A percentile compares a stretch with the other conserved stretches of the same genome.
phyloP scores from a whole-genome alignment of 2,329 filamentous ascomycete species.

The Hypomyces rosellus region DNA sequence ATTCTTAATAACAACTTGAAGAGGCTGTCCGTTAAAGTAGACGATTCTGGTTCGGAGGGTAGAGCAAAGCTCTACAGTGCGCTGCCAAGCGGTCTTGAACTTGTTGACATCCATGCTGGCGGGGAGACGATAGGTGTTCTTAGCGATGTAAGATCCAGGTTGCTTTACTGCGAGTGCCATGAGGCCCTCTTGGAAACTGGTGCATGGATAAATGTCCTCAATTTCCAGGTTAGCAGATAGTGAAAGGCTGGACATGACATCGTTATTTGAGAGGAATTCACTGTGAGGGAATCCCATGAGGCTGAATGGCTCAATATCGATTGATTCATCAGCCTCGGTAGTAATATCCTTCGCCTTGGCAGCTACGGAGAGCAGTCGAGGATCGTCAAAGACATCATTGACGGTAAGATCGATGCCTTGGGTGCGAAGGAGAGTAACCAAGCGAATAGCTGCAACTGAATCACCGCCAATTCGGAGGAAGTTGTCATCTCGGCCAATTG shows the following conservation, averaged over 20 bases:
- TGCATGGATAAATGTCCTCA: conserved; percentile 17
- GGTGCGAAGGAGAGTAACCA: conserved; percentile 11
- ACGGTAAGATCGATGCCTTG: conserved; percentile 11
- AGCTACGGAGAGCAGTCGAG: conserved; percentile 1
- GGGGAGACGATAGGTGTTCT: conserved; percentile 12
- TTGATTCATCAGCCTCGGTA: not conserved
- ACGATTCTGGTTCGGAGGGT: conserved; percentile 8
- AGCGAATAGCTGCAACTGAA: conserved; percentile 12
- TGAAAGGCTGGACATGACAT: not conserved
- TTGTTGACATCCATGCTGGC: conserved; percentile 11
- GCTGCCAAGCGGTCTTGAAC: conserved; percentile 23
- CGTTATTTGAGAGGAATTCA: not conserved
- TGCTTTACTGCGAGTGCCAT: conserved; percentile 25
- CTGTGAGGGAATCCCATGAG: not conserved
- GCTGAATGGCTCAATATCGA: not conserved
- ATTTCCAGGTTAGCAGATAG: conserved; percentile 4
- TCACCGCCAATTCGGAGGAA: conserved; percentile 15
- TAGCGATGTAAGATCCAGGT: conserved; percentile 27
- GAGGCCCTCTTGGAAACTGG: conserved; percentile 17
- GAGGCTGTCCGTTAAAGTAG: not conserved
- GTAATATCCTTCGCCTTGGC: not conserved
- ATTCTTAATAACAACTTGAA: conserved; percentile 3
- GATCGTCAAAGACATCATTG: conserved; percentile 13
- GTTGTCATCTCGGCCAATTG: conserved; percentile 14
- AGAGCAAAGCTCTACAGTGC: conserved; percentile 7